phyloP scores from a whole-genome alignment of 108 stramenopile species.

The Fistulifera solaris region DNA sequence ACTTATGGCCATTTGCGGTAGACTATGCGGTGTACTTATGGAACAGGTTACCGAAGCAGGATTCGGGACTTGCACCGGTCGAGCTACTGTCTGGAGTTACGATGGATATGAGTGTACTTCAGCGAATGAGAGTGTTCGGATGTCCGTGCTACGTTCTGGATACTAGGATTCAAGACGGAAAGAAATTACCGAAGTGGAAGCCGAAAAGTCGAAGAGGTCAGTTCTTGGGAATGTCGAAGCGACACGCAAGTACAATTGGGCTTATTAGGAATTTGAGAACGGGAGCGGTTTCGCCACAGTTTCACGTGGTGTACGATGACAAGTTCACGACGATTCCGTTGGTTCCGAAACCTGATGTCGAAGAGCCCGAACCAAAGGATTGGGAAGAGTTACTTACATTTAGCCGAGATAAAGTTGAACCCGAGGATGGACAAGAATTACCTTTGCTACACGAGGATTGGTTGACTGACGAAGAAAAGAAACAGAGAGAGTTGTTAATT shows the following conservation, averaged over 20 bases:
- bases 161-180: conserved; percentile 12
- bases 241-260: conserved; percentile 32
- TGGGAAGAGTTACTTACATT: too few species aligned
- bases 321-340: conserved; percentile 29
- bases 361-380: too few species aligned
- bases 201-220: conserved; percentile 20
- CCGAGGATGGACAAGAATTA: background rate
- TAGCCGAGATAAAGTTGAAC: too few species aligned
- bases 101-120: too few species aligned
- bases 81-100: conserved; percentile 1
- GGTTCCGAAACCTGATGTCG: conserved; percentile 3
- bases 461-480: background rate
- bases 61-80: conserved; percentile 22
- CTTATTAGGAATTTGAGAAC: conserved; percentile 27
- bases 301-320: conserved; percentile 39
- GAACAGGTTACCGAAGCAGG: conserved; percentile 22
- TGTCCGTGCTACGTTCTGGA: conserved; percentile 15
- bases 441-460: background rate
- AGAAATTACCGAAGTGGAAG: conserved; percentile 34
- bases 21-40: conserved; percentile 32
- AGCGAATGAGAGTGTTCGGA: background rate
- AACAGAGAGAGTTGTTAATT: background rate
- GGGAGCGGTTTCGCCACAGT: conserved; percentile 26
- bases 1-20: conserved; percentile 42
- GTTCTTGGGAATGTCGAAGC: conserved; percentile 11